Evolutionary conservation across 805 yeast species (phyloP), one percentile per base, ranked within the genome.

Genomic region (Pichia pseudocactophila): DNA sequence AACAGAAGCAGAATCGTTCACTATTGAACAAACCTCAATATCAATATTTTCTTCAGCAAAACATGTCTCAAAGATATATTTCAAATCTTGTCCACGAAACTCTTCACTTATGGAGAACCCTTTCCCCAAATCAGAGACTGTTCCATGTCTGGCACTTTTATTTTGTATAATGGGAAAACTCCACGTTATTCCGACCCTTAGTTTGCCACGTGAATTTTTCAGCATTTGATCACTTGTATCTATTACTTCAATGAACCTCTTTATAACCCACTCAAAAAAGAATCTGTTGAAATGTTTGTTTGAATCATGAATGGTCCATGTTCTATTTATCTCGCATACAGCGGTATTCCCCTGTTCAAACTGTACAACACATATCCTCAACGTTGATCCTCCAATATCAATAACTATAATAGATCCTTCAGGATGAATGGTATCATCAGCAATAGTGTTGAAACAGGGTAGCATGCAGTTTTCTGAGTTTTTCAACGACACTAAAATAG

Each of bases 1-100:
- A 0, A 79, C 83, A 0, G 84, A 80, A n/a, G 78, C 68, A 1
- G 84, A 73, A 45, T 58, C 88, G 56, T 81, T 81, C 26, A 80
- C 62, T 31, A 80, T 68, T 13, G 69, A 59, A 46, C 64, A 57
- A 18, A 80, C 67, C 13, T 61, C 55, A 15, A 71, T 57, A 1
- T 50, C 40, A 8, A 70, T 36, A 12, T 52, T 49, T 34, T 53
- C 9, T 52, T 50, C 3, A 42, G 19, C 44, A 69, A 60, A 37
- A 52, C 27, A 2, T 62, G 54, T 3, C 48, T 34, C 48, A 68
- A 70, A 32, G 7, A 78, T 47, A 2, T 47, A 40, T 37, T 67
- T 66, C 28, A 80, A 54, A 42, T 74, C 71, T 19, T 57, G 44
- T 31, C 66, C 63, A 42, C 58, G 56, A 7, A 73, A 52, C 16